Conservation (phyloP, 306 rosid genomes). For the Gleditsia sinensis region DNA sequence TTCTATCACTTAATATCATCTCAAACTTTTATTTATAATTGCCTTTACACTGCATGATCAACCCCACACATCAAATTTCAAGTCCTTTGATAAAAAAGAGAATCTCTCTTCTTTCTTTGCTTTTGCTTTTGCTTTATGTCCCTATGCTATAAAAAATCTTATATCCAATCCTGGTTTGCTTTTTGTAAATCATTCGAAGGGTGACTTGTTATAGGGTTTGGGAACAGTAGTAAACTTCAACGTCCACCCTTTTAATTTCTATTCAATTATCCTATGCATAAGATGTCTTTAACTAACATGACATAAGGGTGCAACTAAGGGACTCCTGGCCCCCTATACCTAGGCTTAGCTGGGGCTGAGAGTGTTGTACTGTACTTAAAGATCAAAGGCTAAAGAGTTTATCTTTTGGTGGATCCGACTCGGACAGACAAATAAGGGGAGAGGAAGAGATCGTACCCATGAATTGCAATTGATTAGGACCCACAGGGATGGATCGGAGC, state of each 20-base stretch:
- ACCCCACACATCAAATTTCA: constrained; percentile 4
- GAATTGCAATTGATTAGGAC: too few species aligned
- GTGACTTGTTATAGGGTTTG: constrained; percentile 1
- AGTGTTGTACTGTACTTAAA: too few species aligned
- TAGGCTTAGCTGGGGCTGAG: too few species aligned
- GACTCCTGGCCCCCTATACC: not conserved
- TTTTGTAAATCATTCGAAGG: not conserved
- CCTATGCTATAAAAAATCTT: too few species aligned
- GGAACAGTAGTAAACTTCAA: not conserved
- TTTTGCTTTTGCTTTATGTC: not conserved
- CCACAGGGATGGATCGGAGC: too few species aligned
- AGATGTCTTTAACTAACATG: not conserved
- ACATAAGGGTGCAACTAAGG: not conserved
- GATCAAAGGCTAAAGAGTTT: too few species aligned
- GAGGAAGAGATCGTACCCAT: too few species aligned
- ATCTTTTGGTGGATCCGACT: too few species aligned
- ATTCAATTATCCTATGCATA: not conserved
- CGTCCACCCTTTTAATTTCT: not conserved
- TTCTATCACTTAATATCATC: constrained; percentile 4
- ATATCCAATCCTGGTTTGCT: not conserved
- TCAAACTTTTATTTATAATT: constrained; percentile 6
- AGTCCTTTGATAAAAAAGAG: constrained; percentile 38
- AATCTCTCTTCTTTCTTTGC: constrained; percentile 34
- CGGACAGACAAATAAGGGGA: too few species aligned
- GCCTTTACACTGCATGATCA: not conserved